These are phyloP conservation scores for Mycena pura DNA, from an alignment of 768 basidiomycete species.

Conservation along the genomic window DNA sequence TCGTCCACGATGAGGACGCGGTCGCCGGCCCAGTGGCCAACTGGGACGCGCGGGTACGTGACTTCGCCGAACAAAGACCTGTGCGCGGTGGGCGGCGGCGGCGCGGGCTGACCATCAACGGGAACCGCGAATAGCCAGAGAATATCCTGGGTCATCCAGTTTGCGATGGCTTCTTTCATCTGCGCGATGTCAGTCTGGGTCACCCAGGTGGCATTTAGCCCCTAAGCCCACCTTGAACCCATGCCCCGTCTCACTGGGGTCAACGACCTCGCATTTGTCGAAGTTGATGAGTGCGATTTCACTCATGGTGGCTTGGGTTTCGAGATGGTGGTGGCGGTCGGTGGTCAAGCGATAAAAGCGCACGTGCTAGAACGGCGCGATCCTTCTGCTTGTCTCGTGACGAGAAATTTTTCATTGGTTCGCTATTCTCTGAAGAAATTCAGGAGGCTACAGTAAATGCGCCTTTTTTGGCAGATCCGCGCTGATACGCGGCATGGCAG, in stretches of 20 bases:
- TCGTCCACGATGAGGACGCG: conserved; percentile 14
- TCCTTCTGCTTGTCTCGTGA: too few species aligned
- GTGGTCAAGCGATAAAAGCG: too few species aligned
- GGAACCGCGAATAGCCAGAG: conserved; percentile 8
- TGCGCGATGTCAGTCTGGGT: background rate
- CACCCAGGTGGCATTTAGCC: too few species aligned
- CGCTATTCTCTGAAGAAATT: too few species aligned
- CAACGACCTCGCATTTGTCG: conserved; percentile 8
- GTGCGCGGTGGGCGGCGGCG: background rate
- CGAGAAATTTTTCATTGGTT: too few species aligned
- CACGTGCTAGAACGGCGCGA: too few species aligned
- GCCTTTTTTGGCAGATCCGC: too few species aligned
- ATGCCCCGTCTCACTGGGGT: background rate
- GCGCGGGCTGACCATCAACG: background rate
- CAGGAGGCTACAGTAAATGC: too few species aligned
- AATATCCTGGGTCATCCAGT: background rate
- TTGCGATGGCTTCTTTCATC: background rate
- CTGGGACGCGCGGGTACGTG: background rate
- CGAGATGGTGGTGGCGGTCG: too few species aligned
- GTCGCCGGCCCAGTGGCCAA: conserved; percentile 21
- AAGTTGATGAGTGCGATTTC: conserved; percentile 8
- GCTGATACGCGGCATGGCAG: too few species aligned
- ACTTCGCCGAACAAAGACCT: background rate
- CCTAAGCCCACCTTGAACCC: background rate
- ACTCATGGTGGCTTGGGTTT: background rate